Evolutionary conservation across 441 rosid species (phyloP).

Genomic region (Gossypium lobatum): DNA sequence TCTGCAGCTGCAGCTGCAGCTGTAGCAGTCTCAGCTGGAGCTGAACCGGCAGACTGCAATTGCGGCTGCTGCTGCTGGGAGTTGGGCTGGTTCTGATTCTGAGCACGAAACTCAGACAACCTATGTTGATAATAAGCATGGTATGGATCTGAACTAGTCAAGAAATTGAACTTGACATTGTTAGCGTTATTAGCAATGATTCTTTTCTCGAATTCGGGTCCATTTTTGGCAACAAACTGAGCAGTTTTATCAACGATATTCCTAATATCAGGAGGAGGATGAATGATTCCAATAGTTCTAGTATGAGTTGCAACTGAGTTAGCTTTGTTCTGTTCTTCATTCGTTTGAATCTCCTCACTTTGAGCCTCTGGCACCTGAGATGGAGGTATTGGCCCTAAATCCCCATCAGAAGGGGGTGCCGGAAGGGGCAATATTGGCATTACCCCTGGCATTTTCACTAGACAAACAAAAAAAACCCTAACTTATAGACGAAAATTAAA

Average conservation of each 20-base stretch:
- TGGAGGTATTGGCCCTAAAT: constrained; percentile 61
- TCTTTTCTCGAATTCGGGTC: constrained; percentile 80
- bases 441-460: constrained; percentile 44
- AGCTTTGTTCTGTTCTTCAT: constrained; percentile 41
- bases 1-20: constrained; percentile 24
- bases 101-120: constrained; percentile 64
- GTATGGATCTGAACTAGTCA: constrained; percentile 69
- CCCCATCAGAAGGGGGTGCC: constrained; percentile 72
- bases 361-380: constrained; percentile 51
- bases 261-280: constrained; percentile 89
- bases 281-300: constrained; percentile 78
- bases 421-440: constrained; percentile 68
- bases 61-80: constrained; percentile 34
- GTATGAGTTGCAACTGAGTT: constrained; percentile 74
- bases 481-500: constrained; percentile 2
- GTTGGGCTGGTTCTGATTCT: constrained; percentile 34
- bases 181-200: constrained; percentile 65
- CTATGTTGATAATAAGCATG: constrained; percentile 85
- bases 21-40: constrained; percentile 26
- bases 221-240: constrained; percentile 79
- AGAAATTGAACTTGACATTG: constrained; percentile 77
- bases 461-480: neutral
- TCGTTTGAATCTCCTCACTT: constrained; percentile 33
- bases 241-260: constrained; percentile 84
- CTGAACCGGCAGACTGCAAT: constrained; percentile 32